Evolutionary conservation across 1,139 yeast genomes (phyloP).

Genomic region (Kluyveromyces sp.): DNA sequence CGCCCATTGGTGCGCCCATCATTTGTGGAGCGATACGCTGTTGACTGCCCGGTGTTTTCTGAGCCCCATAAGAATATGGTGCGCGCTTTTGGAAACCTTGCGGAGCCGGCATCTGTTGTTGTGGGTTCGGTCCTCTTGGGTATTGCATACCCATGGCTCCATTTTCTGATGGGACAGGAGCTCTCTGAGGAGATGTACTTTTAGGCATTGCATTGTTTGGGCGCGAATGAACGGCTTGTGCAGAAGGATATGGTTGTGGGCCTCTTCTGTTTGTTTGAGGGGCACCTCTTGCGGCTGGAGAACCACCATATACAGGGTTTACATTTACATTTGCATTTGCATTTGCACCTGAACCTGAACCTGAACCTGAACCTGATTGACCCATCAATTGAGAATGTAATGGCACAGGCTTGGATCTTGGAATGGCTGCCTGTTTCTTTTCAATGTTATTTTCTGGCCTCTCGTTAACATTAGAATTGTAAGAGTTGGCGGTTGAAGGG

Average conservation of each 20-base stretch:
- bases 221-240: too few species aligned
- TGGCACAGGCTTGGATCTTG: background rate
- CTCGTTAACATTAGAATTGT: background rate
- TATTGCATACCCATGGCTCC: background rate
- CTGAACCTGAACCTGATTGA: background rate
- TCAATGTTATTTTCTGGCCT: background rate
- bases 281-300: too few species aligned
- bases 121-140: background rate
- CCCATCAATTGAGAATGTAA: background rate
- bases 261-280: too few species aligned
- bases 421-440: background rate
- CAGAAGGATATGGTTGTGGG: too few species aligned
- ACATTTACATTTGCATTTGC: background rate
- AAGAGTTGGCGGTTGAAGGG: too few species aligned
- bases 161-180: background rate
- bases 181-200: background rate
- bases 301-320: too few species aligned
- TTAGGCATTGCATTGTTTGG: background rate
- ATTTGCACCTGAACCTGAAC: background rate
- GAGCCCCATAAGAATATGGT: background rate
- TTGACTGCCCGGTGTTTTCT: background rate
- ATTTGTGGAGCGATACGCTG: background rate
- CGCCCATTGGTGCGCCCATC: background rate
- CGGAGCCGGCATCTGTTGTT: background rate
- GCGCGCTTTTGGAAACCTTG: background rate